Evolutionary conservation across 2,329 filamentous ascomycete species (phyloP).

Genomic region (Triangularia verruculosa): DNA sequence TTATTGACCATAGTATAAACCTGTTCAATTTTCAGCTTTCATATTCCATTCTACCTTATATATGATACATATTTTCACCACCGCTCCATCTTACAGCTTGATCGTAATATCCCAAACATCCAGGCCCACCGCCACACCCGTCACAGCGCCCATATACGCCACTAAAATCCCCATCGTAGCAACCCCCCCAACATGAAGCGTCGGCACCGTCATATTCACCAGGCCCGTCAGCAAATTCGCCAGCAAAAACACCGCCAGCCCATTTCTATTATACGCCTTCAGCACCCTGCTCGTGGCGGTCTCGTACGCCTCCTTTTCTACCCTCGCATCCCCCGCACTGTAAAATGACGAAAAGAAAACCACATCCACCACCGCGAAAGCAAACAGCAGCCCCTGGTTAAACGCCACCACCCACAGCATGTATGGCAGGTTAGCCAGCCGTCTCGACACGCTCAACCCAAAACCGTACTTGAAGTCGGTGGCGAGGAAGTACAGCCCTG

Average conservation of each 20-base stretch:
- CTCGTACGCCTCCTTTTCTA: conserved; percentile 62
- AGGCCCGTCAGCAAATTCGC: conserved; percentile 87
- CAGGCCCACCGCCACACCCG: conserved; percentile 63
- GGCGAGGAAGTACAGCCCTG: conserved; percentile 63
- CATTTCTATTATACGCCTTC: conserved; percentile 82
- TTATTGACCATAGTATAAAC: not conserved
- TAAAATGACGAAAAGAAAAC: conserved; percentile 73
- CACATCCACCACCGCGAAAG: conserved; percentile 75
- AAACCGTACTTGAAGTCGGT: conserved; percentile 69
- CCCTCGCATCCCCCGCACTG: conserved; percentile 49
- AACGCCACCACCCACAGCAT: conserved; percentile 90
- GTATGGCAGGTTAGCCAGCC: conserved; percentile 90
- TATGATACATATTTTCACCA: not conserved
- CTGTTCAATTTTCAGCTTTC: not conserved
- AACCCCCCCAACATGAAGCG: conserved; percentile 65
- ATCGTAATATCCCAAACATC: conserved; percentile 67
- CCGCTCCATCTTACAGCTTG: conserved; percentile 47
- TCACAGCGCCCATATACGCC: conserved; percentile 66
- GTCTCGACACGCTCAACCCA: conserved; percentile 75
- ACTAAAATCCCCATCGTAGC: conserved; percentile 72
- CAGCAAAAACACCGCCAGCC: conserved; percentile 77
- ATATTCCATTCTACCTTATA: not conserved
- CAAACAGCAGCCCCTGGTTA: conserved; percentile 77
- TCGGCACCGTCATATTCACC: conserved; percentile 84
- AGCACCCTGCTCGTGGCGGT: conserved; percentile 78